Evolutionary conservation across 2,329 filamentous ascomycete genomes (phyloP).

Genomic region (Penicillium sp.): DNA sequence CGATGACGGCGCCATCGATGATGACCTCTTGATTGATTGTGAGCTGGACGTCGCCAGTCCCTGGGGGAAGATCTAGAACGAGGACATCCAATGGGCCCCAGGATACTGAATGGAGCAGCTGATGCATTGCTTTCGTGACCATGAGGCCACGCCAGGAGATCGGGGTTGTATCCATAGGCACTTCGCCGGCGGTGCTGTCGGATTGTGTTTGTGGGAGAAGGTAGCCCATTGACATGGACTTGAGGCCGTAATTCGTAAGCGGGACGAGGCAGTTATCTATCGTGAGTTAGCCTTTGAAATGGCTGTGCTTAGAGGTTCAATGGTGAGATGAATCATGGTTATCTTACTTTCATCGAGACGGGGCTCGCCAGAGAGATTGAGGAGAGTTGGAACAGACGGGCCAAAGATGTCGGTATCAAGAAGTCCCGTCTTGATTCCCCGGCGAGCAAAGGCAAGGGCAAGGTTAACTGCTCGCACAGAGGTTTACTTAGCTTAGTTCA

Average conservation of each 20-base stretch:
- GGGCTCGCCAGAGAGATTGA: conserved; percentile 79
- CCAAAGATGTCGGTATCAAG: conserved; percentile 97
- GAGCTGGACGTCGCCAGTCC: conserved; percentile 92
- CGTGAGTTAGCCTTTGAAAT: not conserved
- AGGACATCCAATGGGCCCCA: conserved; percentile 89
- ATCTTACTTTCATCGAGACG: conserved; percentile 69
- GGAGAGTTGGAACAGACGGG: conserved; percentile 86
- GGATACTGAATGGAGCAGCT: conserved; percentile 91
- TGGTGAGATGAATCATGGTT: not conserved
- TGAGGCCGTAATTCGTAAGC: conserved; percentile 90
- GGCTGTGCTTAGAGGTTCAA: not conserved
- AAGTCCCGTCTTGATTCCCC: conserved; percentile 80
- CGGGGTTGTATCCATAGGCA: conserved; percentile 59
- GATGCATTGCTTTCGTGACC: conserved; percentile 96
- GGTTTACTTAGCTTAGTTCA: conserved; percentile 4
- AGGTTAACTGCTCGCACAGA: conserved; percentile 62
- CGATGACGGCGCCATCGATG: conserved; percentile 80
- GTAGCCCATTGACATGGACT: conserved; percentile 99
- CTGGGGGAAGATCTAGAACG: conserved; percentile 87
- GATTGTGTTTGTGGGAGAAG: conserved; percentile 57
- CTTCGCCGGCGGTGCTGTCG: conserved; percentile 27
- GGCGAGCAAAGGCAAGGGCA: conserved; percentile 79
- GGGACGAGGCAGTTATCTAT: conserved; percentile 67
- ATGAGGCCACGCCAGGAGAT: conserved; percentile 96
- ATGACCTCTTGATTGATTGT: conserved; percentile 94